Percentiles rank a stretch among this genome's conserved stretches.
Conservation (phyloP, 2,329 filamentous ascomycete genomes). For the Tolypocladium inflatum region DNA sequence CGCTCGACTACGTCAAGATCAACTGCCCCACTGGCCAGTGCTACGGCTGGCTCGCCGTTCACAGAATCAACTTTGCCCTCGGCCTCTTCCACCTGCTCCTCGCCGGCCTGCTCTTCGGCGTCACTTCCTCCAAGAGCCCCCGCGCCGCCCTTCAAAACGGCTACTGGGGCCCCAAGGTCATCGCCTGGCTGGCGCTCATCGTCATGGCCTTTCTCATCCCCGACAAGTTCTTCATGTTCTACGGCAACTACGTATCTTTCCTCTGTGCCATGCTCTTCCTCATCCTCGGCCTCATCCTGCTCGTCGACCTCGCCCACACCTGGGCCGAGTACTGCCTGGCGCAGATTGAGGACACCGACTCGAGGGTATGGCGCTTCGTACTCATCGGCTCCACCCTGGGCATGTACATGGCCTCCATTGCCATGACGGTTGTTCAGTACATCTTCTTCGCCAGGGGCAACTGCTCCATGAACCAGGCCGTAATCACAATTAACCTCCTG, state of each 20-base stretch:
- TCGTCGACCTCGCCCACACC: slow-evolving; percentile 90
- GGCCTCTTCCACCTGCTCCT: slow-evolving; percentile 88
- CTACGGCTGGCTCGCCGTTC: slow-evolving; percentile 91
- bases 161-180: slow-evolving; percentile 96
- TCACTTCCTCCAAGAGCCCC: slow-evolving; percentile 76
- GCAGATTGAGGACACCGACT: slow-evolving; percentile 87
- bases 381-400: slow-evolving; percentile 85
- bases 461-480: slow-evolving; percentile 94
- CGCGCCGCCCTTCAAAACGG: slow-evolving; percentile 89
- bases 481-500: slow-evolving; percentile 87
- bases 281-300: slow-evolving; percentile 78
- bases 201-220: slow-evolving; percentile 93
- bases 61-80: slow-evolving; percentile 95
- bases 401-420: slow-evolving; percentile 87
- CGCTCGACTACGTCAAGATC: slow-evolving; percentile 92
- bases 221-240: slow-evolving; percentile 87
- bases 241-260: slow-evolving; percentile 90
- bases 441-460: slow-evolving; percentile 78
- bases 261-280: slow-evolving; percentile 87
- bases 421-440: slow-evolving; percentile 96
- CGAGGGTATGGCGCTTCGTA: slow-evolving; percentile 71
- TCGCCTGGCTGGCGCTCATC: slow-evolving; percentile 78
- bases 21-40: slow-evolving; percentile 85
- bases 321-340: slow-evolving; percentile 96
- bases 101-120: slow-evolving; percentile 75